Evolutionary conservation across 768 basidiomycete genomes (phyloP).

Genomic region (Agaricus blazei): DNA sequence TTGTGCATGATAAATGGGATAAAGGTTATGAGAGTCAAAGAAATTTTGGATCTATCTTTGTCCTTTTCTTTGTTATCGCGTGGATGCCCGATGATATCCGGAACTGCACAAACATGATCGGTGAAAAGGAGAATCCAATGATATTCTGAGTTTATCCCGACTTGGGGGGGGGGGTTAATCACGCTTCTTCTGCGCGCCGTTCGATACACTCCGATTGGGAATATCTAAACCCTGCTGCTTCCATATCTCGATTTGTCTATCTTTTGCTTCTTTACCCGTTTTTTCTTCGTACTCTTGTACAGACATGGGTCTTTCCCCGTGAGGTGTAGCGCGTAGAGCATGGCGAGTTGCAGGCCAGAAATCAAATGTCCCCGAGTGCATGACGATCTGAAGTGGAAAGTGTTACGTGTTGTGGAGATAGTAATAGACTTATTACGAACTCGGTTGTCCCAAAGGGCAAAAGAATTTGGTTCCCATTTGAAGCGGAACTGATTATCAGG

Average conservation of each 20-base stretch:
- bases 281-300: constrained; percentile 63
- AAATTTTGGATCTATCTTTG: too few relatives aligned
- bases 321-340: constrained; percentile 76
- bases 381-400: constrained; percentile 50
- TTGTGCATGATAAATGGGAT: too few relatives aligned
- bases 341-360: constrained; percentile 77
- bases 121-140: background rate
- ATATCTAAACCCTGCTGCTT: constrained; percentile 54
- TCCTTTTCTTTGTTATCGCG: too few relatives aligned
- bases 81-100: too few relatives aligned
- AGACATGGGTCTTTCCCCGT: constrained; percentile 72
- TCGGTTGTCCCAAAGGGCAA: constrained; percentile 88
- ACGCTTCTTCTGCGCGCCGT: constrained; percentile 29
- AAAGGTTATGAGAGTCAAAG: too few relatives aligned
- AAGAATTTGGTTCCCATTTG: constrained; percentile 69
- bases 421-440: constrained; percentile 28
- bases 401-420: background rate
- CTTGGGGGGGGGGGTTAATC: constrained; percentile 6
- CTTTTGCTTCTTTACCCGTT: constrained; percentile 66
- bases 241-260: constrained; percentile 71
- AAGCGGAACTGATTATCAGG: constrained; percentile 74
- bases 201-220: constrained; percentile 11
- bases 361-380: constrained; percentile 78
- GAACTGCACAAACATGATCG: too few relatives aligned
- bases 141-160: too few relatives aligned